These are phyloP conservation scores for Fonsecaea pugnacius DNA, from an alignment of 2,329 filamentous ascomycete genomes.

Conservation along the genomic window DNA sequence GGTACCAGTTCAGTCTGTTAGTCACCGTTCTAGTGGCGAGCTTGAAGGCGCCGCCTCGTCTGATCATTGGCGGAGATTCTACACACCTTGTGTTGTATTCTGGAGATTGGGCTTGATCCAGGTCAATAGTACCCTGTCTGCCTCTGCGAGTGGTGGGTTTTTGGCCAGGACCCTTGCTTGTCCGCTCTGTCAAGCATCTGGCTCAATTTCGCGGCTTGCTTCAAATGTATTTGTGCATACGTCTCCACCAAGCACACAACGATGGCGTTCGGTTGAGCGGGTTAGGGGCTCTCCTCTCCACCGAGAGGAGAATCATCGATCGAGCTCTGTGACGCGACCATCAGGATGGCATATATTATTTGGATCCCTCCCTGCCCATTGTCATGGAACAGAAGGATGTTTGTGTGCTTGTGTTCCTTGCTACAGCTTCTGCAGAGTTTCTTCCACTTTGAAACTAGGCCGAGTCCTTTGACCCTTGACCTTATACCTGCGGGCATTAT, in stretches of 20 bases:
- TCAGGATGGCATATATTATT: conserved; percentile 25
- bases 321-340: conserved; percentile 27
- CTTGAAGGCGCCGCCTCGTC: conserved; percentile 20
- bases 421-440: conserved; percentile 7
- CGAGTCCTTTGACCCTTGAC: conserved; percentile 3
- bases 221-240: conserved; percentile 4
- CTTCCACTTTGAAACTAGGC: conserved; percentile 10
- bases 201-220: conserved; percentile 26
- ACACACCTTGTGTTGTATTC: not conserved
- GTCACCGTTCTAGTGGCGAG: conserved; percentile 26
- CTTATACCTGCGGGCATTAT: not conserved
- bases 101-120: conserved; percentile 26
- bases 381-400: not conserved
- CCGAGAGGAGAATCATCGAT: conserved; percentile 35
- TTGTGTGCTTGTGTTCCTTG: conserved; percentile 22
- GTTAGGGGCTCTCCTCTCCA: conserved; percentile 34
- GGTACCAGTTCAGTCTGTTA: conserved; percentile 11
- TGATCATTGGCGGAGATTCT: conserved; percentile 22
- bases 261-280: conserved; percentile 31
- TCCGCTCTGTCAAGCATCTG: conserved; percentile 17
- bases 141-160: conserved; percentile 23
- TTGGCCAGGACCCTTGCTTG: conserved; percentile 18
- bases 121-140: conserved; percentile 7
- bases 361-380: conserved; percentile 14
- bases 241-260: conserved; percentile 18